Base-by-base conservation (phyloP, 2,329 filamentous ascomycete genomes). In the Penicillium sp. region DNA sequence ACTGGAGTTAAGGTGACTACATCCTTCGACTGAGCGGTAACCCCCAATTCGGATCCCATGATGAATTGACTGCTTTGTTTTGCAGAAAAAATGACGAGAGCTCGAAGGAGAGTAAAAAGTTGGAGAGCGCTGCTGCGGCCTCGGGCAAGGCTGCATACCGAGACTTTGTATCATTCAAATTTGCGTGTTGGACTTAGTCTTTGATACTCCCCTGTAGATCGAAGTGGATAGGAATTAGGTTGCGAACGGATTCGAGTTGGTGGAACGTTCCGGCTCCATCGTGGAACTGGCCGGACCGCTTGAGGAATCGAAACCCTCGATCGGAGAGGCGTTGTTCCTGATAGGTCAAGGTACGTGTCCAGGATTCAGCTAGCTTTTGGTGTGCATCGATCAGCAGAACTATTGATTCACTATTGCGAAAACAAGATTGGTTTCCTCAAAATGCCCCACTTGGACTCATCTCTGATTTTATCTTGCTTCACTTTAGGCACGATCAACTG, bases 21-120 rank as follows among this genome's bases (percentile, higher is more conserved):
- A 9, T 67, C 58, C 61, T 69, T 66, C 13, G 67, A 66, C n/a
- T 66, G 58, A 45, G 66, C 62, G 24, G 58, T 63, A 45, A 70
- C 58, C 33, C 68, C 68, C 22, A 68, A 61, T 60, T 72, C 70
- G 6, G 69, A 71, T 26, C 69, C 70, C 70, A 72, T 72, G 53
- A 42, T 53, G 55, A 45, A 11, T 19, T 24, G 42, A 37, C 21
- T 46, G 49, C 19, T 16, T 21, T 45, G 43, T 14, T 45, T 33
- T 21, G 27, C 19, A 33, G 27, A 22, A 16, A 16, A 37, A n/a
- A 24, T 35, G 39, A 43, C 13, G 50, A 45, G 50, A 16, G 50
- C 50, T 47, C 50, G 26, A 46, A 45, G 10, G 48, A 42, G 48
- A 27, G 33, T 50, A 39, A 27, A 26, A 42, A 42, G 48, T 50